A percentile compares a stretch with the other conserved stretches of the same genome.
Evolutionary conservation across 1,284 basidiomycete species (phyloP).

Genomic region (Fistulinella staudtii): DNA sequence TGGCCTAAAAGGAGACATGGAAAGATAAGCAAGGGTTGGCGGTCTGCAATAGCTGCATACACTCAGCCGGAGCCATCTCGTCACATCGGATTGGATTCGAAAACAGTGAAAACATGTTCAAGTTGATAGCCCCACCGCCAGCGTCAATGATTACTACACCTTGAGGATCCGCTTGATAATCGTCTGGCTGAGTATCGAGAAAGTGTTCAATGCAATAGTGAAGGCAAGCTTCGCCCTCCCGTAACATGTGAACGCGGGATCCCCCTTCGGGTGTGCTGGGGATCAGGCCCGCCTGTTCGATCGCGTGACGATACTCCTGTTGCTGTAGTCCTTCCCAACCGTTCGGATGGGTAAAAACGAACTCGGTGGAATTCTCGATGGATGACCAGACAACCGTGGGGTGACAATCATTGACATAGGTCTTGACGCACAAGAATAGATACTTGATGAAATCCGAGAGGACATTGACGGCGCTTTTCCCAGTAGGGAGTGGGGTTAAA

Average conservation of each 20-base stretch:
- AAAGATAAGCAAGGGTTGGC: neutral
- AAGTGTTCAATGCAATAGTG: slow-evolving; percentile 15
- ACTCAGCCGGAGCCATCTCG: neutral
- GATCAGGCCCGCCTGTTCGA: slow-evolving; percentile 28
- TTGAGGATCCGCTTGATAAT: slow-evolving; percentile 32
- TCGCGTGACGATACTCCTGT: slow-evolving; percentile 30
- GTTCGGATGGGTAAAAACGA: slow-evolving; percentile 38
- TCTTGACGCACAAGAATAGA: slow-evolving; percentile 39
- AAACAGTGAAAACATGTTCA: neutral
- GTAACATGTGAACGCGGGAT: slow-evolving; percentile 16
- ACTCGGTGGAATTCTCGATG: slow-evolving; percentile 27
- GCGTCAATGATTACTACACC: slow-evolving; percentile 47
- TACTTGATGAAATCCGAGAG: slow-evolving; percentile 49
- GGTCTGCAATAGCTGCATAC: neutral
- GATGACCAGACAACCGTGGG: slow-evolving; percentile 26
- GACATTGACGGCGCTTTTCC: slow-evolving; percentile 41
- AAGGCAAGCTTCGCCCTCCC: slow-evolving; percentile 25
- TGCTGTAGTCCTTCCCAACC: slow-evolving; percentile 38
- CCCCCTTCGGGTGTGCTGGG: slow-evolving; percentile 13
- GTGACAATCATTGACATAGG: slow-evolving; percentile 44
- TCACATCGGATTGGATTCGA: neutral
- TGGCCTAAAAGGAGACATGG: neutral
- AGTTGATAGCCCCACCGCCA: neutral
- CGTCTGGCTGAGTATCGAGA: slow-evolving; percentile 2
- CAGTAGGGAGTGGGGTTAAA: slow-evolving; percentile 41